Conservation (phyloP, 139 green algal genomes). For the Deuterostichococcus epilithicus region DNA sequence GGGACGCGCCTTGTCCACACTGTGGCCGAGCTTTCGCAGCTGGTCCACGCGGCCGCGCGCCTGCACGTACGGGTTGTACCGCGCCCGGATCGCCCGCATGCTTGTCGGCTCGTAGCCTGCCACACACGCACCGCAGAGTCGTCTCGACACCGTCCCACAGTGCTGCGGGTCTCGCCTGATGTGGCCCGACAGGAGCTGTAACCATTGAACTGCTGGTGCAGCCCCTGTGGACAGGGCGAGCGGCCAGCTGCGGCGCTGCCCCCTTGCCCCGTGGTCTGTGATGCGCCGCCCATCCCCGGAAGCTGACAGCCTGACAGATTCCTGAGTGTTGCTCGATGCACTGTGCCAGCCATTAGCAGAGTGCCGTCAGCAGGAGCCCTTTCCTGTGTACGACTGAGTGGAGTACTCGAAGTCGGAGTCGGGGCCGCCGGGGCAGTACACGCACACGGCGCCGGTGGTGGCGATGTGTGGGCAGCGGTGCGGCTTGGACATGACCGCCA, state of each 20-base stretch:
- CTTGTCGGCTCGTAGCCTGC: conserved; percentile 95
- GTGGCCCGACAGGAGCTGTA: too few relatives aligned
- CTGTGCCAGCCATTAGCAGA: too few relatives aligned
- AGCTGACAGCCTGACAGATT: neutral
- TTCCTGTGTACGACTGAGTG: conserved; percentile 82
- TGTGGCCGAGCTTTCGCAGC: conserved; percentile 89
- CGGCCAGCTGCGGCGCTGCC: too few relatives aligned
- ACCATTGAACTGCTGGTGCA: too few relatives aligned
- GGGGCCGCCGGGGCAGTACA: conserved; percentile 97
- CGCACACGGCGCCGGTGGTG: conserved; percentile 98
- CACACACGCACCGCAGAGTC: neutral
- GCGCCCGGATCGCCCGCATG: conserved; percentile 94
- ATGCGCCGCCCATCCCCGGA: conserved; percentile 11
- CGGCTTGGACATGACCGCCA: conserved; percentile 98
- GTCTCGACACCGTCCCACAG: neutral
- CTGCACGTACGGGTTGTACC: conserved; percentile 93
- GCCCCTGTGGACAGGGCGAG: too few relatives aligned
- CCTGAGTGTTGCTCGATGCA: neutral
- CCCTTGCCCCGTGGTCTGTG: too few relatives aligned
- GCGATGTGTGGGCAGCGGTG: conserved; percentile 98
- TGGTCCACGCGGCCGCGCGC: conserved; percentile 89
- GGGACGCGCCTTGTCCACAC: conserved; percentile 85
- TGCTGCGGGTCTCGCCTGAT: neutral
- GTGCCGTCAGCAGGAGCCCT: neutral
- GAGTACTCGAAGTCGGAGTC: conserved; percentile 98